Evolutionary conservation across 2,329 filamentous ascomycete species (phyloP), one percentile per base, ranked within the genome.

Genomic region (Pezicula radicicola): DNA sequence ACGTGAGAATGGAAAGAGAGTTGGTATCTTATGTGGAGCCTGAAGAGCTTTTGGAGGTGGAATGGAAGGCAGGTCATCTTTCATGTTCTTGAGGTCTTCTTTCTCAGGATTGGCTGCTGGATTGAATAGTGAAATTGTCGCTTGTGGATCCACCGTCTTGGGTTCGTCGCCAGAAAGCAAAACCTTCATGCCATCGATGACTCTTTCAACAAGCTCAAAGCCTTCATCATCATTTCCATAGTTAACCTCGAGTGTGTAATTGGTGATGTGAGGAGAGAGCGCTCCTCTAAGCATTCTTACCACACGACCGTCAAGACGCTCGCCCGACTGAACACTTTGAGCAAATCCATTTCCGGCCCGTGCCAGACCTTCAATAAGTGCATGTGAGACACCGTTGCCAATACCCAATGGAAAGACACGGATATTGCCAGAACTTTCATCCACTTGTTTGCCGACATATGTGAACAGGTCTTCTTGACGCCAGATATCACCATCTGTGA

Each of bases 221-320:
- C 82, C 83, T 13, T 83, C 78, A 8, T 69, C 65, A 8, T 58
- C 54, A 7, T 68, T 64, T 2, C 70, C 63, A 58, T 87, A 89
- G 49, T 82, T 79, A 54, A 89, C 69, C 60, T 87, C 81, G 1
- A 90, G 69, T 0, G 72, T 75, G 61, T 85, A 88, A 61, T 89
- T 78, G 15, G 70, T 76, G 42, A 88, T 73, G 55, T 89, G 85
- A 0, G 85, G 84, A 2, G 79, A 82, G 18, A 91, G 67, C 0
- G 85, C 82, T 0, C 80, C 87, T 63, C 88, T 89, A 51, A 91
- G 72, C 87, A 91, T 91, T 2, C 87, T 78, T 2, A 91, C 76
- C 1, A 90, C 77, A 63, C 87, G 88, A 56, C 72, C 79, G 59
- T 87, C 82, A 68, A 89, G 80, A 61, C 84, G 82, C 64, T 91